Conservation (phyloP, 2,329 filamentous ascomycete species). For the Alternaria metachromatica region DNA sequence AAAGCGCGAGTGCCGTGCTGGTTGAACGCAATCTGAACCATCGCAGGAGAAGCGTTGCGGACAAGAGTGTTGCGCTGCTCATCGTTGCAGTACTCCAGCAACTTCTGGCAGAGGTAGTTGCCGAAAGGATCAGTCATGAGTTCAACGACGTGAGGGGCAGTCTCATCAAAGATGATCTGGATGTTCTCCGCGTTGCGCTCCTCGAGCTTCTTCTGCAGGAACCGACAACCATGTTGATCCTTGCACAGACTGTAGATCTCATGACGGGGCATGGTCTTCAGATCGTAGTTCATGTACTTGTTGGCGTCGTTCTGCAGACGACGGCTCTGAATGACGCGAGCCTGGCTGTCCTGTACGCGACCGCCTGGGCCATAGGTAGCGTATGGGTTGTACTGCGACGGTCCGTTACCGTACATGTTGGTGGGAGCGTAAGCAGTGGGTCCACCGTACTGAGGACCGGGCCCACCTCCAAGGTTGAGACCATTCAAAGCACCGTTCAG, state of each 20-base stretch:
- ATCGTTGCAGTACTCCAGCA: constrained; percentile 93
- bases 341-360: constrained; percentile 74
- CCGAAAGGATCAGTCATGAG: constrained; percentile 98
- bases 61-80: constrained; percentile 94
- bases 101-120: constrained; percentile 98
- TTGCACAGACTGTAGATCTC: constrained; percentile 93
- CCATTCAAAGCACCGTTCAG: constrained; percentile 73
- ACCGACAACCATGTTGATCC: constrained; percentile 97
- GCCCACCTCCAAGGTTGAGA: constrained; percentile 52
- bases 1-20: constrained; percentile 95
- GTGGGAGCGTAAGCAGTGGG: constrained; percentile 31
- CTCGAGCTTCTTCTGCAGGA: constrained; percentile 95
- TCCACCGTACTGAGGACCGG: constrained; percentile 50
- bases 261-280: constrained; percentile 76
- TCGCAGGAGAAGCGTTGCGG: constrained; percentile 83
- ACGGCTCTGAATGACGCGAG: constrained; percentile 76
- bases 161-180: constrained; percentile 93
- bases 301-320: constrained; percentile 72
- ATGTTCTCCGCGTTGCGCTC: constrained; percentile 83
- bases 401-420: constrained; percentile 30
- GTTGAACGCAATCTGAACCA: constrained; percentile 93
- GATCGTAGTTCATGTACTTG: constrained; percentile 80
- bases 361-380: constrained; percentile 48
- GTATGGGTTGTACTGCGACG: constrained; percentile 39
- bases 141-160: constrained; percentile 91